Conservation (phyloP, 129 eudicot species). For the Solidago caesia region DNA sequence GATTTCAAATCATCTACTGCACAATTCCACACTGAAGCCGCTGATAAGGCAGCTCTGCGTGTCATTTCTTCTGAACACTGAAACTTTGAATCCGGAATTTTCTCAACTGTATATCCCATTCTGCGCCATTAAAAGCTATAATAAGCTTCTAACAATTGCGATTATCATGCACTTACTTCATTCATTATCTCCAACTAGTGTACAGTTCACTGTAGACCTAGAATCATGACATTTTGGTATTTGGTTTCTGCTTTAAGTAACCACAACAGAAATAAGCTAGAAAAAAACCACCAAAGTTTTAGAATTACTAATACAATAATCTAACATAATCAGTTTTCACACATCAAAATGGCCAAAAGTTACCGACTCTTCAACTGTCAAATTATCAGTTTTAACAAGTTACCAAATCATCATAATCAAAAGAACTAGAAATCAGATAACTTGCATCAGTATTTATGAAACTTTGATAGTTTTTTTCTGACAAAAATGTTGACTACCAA, state of each 20-base stretch:
- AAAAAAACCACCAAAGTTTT: too few relatives aligned
- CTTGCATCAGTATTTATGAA: background rate
- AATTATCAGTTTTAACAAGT: background rate
- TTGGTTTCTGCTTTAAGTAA: background rate
- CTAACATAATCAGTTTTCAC: background rate
- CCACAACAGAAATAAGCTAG: too few relatives aligned
- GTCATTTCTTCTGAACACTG: conserved; percentile 58
- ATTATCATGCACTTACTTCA: background rate
- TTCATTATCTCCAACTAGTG: background rate
- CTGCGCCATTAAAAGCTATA: conserved; percentile 36
- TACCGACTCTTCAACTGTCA: background rate
- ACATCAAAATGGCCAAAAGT: background rate
- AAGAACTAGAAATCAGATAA: background rate
- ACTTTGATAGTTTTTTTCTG: background rate
- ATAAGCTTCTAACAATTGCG: conserved; percentile 12
- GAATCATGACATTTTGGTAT: background rate
- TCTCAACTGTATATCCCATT: conserved; percentile 62
- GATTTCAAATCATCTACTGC: conserved; percentile 53
- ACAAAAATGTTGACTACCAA: background rate
- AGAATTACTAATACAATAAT: too few relatives aligned
- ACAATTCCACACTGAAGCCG: conserved; percentile 60
- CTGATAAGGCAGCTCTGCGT: conserved; percentile 51
- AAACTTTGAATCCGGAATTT: conserved; percentile 69
- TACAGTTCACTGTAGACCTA: background rate
- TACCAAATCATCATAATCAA: background rate